Conservation (phyloP, 345 rosid genomes). For the Salix viminalis region DNA sequence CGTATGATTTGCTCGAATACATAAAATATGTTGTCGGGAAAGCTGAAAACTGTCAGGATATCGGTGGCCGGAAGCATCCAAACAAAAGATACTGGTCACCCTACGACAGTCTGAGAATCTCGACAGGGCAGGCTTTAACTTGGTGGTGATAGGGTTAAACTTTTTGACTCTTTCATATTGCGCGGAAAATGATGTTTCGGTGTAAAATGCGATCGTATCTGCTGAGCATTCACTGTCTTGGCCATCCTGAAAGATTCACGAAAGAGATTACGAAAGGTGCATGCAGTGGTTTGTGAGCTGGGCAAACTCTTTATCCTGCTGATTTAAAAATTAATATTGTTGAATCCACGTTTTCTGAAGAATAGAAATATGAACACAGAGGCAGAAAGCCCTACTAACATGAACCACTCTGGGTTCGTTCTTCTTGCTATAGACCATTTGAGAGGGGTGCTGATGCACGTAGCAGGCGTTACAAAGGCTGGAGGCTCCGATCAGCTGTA, state of each 20-base stretch:
- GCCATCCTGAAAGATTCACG: neutral
- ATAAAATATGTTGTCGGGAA: conserved; percentile 7
- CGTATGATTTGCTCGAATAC: neutral
- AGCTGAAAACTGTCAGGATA: conserved; percentile 6
- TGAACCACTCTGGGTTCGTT: too few species aligned
- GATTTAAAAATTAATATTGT: too few species aligned
- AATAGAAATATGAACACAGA: too few species aligned
- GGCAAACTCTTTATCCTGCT: neutral
- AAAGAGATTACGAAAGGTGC: too few species aligned
- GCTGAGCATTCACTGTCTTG: neutral
- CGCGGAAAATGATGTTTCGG: neutral
- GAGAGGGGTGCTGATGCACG: too few species aligned
- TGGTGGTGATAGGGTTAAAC: neutral
- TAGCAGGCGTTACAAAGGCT: too few species aligned
- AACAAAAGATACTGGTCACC: conserved; percentile 7
- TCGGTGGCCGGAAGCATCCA: conserved; percentile 21
- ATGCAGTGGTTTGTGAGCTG: neutral
- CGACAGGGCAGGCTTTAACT: neutral
- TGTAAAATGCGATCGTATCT: neutral
- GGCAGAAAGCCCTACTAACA: too few species aligned
- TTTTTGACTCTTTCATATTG: neutral
- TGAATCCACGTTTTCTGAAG: too few species aligned
- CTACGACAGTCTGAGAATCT: neutral
- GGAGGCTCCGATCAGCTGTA: too few species aligned
- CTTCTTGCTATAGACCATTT: too few species aligned